These are phyloP conservation scores for Lactarius deliciosus DNA, from an alignment of 768 basidiomycete species.

Conservation along the genomic window DNA sequence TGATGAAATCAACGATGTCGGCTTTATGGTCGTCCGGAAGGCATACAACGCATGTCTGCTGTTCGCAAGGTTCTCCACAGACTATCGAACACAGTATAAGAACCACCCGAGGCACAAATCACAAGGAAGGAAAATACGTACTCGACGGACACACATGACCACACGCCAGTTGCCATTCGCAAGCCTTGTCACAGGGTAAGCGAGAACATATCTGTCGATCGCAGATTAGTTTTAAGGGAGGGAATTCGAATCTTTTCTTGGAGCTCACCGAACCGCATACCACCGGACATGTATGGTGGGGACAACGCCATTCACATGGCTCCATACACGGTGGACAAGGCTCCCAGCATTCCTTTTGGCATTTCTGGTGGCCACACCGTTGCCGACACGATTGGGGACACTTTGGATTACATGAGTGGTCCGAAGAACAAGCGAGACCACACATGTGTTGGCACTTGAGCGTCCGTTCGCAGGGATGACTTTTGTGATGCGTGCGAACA, in stretches of 20 bases:
- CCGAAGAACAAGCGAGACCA: slow-evolving; percentile 32
- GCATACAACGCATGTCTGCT: slow-evolving; percentile 38
- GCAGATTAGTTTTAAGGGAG: background rate
- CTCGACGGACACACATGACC: slow-evolving; percentile 42
- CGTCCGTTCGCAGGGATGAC: slow-evolving; percentile 36
- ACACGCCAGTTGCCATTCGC: slow-evolving; percentile 36
- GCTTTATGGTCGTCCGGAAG: slow-evolving; percentile 30
- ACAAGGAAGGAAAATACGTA: slow-evolving; percentile 23
- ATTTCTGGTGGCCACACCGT: slow-evolving; percentile 35
- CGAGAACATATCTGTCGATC: slow-evolving; percentile 38
- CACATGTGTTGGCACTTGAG: slow-evolving; percentile 39
- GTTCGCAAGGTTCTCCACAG: slow-evolving; percentile 40
- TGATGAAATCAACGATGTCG: slow-evolving; percentile 41
- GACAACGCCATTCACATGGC: slow-evolving; percentile 39
- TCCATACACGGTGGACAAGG: slow-evolving; percentile 40
- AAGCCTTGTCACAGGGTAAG: slow-evolving; percentile 40
- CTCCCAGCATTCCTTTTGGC: slow-evolving; percentile 35
- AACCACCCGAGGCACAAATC: background rate
- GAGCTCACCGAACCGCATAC: slow-evolving; percentile 40
- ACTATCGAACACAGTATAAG: slow-evolving; percentile 33
- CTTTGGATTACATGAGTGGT: slow-evolving; percentile 34
- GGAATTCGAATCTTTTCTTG: background rate
- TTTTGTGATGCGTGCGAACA: slow-evolving; percentile 29
- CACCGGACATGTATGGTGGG: slow-evolving; percentile 38
- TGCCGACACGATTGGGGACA: slow-evolving; percentile 35